Conservation (phyloP, 805 yeast genomes). For the Wickerhamomyces subpelliculosus region DNA sequence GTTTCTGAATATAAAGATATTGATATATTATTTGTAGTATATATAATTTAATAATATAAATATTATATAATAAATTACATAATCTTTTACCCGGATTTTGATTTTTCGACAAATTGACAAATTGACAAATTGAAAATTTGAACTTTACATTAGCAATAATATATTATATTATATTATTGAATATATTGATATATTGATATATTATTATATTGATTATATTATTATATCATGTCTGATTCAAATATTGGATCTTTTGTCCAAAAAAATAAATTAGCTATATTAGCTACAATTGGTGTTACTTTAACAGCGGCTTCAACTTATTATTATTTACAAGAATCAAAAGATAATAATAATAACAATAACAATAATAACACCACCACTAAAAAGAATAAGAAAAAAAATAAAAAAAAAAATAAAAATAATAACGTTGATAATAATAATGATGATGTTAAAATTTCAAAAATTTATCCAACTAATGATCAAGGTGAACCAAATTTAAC, state of each 20-base stretch:
- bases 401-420: conserved; percentile 33
- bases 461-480: conserved; percentile 43
- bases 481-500: conserved; percentile 55
- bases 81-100: too few species aligned
- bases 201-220: neutral
- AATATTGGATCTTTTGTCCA: conserved; percentile 25
- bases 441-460: conserved; percentile 24
- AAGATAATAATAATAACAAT: conserved; percentile 16
- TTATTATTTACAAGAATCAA: conserved; percentile 36
- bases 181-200: too few species aligned
- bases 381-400: conserved; percentile 33
- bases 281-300: conserved; percentile 57
- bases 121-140: too few species aligned
- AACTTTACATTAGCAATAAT: too few species aligned
- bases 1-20: too few species aligned
- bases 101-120: too few species aligned
- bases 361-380: conserved; percentile 3
- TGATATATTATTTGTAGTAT: too few species aligned
- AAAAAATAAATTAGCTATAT: conserved; percentile 52
- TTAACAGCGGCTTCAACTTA: conserved; percentile 60
- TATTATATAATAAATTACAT: too few species aligned
- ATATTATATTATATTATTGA: too few species aligned
- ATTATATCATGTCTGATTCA: conserved; percentile 19
- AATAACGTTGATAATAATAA: conserved; percentile 13
- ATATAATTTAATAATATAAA: too few species aligned